Evolutionary conservation across 1,284 basidiomycete genomes (phyloP).

Genomic region (Rhodotorula sp.): DNA sequence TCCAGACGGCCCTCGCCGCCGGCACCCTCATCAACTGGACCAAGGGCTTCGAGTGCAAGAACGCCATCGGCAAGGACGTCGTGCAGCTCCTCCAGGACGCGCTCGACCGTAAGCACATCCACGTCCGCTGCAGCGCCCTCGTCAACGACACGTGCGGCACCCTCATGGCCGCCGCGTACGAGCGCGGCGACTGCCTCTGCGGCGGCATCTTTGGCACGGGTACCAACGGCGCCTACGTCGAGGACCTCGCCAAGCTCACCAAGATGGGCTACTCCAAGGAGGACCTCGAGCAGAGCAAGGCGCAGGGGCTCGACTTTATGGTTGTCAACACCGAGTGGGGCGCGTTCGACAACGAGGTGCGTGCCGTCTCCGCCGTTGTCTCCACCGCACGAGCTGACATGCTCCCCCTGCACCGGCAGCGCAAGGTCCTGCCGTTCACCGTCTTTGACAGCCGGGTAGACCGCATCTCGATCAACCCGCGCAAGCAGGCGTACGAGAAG

Average conservation of each 20-base stretch:
- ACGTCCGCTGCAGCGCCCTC: constrained; percentile 88
- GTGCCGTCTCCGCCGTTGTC: constrained; percentile 42
- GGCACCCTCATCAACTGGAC: constrained; percentile 94
- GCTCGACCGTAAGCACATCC: constrained; percentile 89
- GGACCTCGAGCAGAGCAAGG: constrained; percentile 48
- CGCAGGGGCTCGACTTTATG: constrained; percentile 63
- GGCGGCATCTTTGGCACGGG: constrained; percentile 97
- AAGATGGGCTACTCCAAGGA: constrained; percentile 64
- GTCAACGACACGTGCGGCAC: constrained; percentile 98
- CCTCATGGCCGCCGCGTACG: constrained; percentile 87
- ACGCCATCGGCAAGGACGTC: constrained; percentile 89
- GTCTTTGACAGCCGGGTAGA: constrained; percentile 93
- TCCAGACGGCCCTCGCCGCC: constrained; percentile 86
- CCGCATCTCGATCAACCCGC: constrained; percentile 88
- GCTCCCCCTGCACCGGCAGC: constrained; percentile 53
- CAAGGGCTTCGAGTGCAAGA: constrained; percentile 89
- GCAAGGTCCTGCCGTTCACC: constrained; percentile 82
- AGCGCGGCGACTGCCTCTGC: constrained; percentile 80
- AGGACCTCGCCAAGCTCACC: constrained; percentile 76
- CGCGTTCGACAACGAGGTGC: constrained; percentile 83
- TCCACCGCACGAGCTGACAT: background rate
- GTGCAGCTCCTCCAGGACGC: constrained; percentile 90
- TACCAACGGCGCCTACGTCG: constrained; percentile 96
- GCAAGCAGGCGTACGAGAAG: constrained; percentile 93
- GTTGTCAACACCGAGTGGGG: constrained; percentile 98